Conservation (phyloP, 306 rosid genomes). For the Casuarina cunninghamiana region DNA sequence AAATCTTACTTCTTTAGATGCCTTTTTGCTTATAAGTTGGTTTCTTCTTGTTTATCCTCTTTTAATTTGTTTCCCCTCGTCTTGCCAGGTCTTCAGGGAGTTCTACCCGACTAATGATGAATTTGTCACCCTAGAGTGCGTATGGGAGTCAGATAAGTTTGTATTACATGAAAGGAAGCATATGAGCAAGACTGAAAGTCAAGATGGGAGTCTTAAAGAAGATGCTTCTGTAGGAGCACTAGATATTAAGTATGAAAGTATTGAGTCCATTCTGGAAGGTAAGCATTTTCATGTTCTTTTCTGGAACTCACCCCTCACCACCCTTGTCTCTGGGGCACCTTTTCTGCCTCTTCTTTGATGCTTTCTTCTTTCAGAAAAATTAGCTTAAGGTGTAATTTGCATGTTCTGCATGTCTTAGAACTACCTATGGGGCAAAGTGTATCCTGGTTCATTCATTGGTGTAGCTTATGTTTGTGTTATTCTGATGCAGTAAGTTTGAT, state of each 20-base stretch:
- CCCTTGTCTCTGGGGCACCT: not conserved
- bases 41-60: slow-evolving; percentile 8
- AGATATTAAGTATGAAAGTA: slow-evolving; percentile 43
- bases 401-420: not conserved
- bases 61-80: slow-evolving; percentile 1
- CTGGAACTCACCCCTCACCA: slow-evolving; percentile 9
- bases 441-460: not conserved
- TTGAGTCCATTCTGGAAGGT: slow-evolving; percentile 63
- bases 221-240: slow-evolving; percentile 35
- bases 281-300: slow-evolving; percentile 24
- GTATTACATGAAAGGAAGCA: slow-evolving; percentile 52
- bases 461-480: not conserved
- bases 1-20: not conserved
- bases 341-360: slow-evolving; percentile 3
- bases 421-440: not conserved
- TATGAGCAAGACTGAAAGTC: slow-evolving; percentile 36
- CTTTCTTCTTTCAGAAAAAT: slow-evolving; percentile 9
- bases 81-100: slow-evolving; percentile 68
- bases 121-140: slow-evolving; percentile 57
- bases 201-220: slow-evolving; percentile 38
- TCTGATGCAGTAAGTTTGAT: not conserved
- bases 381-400: slow-evolving; percentile 12
- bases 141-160: slow-evolving; percentile 72
- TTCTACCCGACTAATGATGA: slow-evolving; percentile 64
- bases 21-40: not conserved